Evolutionary conservation across 2,329 filamentous ascomycete species (phyloP), one percentile per base, ranked within the genome.

Genomic region (Verticillium nubilum): DNA sequence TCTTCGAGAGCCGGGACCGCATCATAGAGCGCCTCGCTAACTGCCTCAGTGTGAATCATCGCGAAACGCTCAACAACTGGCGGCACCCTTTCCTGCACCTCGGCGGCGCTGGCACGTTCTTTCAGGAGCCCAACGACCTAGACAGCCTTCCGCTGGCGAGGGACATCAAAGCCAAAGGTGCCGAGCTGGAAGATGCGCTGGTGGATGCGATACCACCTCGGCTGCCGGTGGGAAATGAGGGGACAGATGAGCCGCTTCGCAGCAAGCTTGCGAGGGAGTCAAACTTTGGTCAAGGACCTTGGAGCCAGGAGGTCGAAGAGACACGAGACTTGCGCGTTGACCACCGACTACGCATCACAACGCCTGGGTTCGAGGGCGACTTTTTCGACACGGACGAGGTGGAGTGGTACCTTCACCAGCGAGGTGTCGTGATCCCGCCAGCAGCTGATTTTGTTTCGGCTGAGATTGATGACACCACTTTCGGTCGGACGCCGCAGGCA

Each of bases 351-450:
- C 75, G 75, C 23, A 80, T 83, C 63, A 80, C 78, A 42, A 71
- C 87, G 7, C 79, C 82, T 1, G 88, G 85, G 0, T 89, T 87
- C 62, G 83, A 89, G 61, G 90, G 90, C 4, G 84, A 90, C 56
- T 95, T 91, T 78, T 90, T 89, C 65, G 90, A 95, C 67, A 76
- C 86, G 0, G 82, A 90, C 61, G 91, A 95, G 69, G 86, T 92
- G 0, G 89, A 95, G 71, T 79, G 83, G 13, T 95, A 92, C 68
- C 75, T 96, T 2, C 81, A 80, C 47, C 79, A 83, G 56, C 81
- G 83, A 29, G 86, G 86, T 5, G 82, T 92, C 29, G 70, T 77
- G 53, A 85, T 92, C 57, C 82, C 88, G 10, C 80, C 82, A 0
- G 76, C 78, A 10, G 78, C 82, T 10, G 86, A 89, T 19, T 86